phyloP scores from a whole-genome alignment of 2,329 filamentous ascomycete species.

The Colletotrichum echinochloae region DNA sequence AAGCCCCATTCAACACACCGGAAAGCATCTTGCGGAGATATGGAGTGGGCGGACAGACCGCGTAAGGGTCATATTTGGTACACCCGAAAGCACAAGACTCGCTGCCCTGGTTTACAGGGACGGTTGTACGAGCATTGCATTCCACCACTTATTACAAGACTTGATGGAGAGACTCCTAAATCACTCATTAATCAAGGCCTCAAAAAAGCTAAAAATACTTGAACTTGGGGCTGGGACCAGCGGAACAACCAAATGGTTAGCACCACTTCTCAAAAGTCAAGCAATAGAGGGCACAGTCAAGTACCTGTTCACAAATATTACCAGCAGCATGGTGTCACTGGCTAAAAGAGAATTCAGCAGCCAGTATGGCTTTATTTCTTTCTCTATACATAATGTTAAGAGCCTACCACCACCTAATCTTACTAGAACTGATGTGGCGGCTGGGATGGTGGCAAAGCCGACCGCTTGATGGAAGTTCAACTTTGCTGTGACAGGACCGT shows the following conservation, averaged over 20 bases:
- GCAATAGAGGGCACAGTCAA: conserved; percentile 45
- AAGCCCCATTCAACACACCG: background rate
- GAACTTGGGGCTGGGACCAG: conserved; percentile 27
- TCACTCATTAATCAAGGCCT: too few relatives aligned
- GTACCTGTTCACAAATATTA: conserved; percentile 57
- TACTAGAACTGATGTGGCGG: background rate
- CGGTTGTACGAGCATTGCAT: conserved; percentile 14
- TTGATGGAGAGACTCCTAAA: background rate
- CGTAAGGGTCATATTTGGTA: conserved; percentile 11
- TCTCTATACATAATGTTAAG: conserved; percentile 23
- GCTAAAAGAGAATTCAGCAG: conserved; percentile 42
- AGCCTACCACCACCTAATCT: conserved; percentile 41
- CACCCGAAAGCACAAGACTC: conserved; percentile 4
- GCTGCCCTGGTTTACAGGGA: conserved; percentile 5
- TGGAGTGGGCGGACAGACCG: background rate
- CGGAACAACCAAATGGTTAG: conserved; percentile 26
- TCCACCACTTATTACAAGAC: conserved; percentile 11
- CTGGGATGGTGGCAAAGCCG: background rate
- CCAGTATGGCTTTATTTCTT: conserved; percentile 27
- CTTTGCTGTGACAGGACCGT: background rate
- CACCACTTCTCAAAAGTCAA: conserved; percentile 45
- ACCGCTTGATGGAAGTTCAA: background rate
- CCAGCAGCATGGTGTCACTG: conserved; percentile 47
- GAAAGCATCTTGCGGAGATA: background rate
- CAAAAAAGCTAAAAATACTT: background rate